Base-by-base conservation (phyloP, 768 basidiomycete genomes). In the Punctularia strigosozonata region DNA sequence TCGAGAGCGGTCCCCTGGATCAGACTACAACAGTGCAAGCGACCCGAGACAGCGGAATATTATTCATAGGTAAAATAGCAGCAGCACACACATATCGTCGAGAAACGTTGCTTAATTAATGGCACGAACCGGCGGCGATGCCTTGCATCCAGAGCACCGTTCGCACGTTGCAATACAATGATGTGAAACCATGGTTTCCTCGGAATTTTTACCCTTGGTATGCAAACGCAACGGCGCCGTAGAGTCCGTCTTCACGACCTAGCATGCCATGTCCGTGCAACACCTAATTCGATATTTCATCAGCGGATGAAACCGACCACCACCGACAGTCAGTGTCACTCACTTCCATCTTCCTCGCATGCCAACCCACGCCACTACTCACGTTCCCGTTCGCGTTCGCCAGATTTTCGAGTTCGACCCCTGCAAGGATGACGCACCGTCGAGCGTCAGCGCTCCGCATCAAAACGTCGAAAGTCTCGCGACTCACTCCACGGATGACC, bases 281-380 rank as follows among this genome's bases (percentile, higher is more conserved):
- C 18, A 97, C 25, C 41, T 37, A 31, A 3, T 15, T 15, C 8
- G 25, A 14, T 24, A 32, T 40, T 48, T 25, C 22, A 41, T 43
- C 22, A 45, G 41, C 21, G 24, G 22, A 14, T 10, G 19, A 20
- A 41, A 19, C 20, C 24, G 7, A 18, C 20, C 18, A 39, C 15
- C 24, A 43, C 14, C 15, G 36, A 35, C 31, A 5, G 44, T 14
- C 31, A 23, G 35, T 44, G 19, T n/a, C n/a, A 62, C 80, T 41
- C 50, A 88, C 86, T 75, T 95, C 91, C 87, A 95, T 90, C 63
- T 99, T 99, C 42, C 92, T 64, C 17, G 86, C 79, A 60, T 95
- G 90, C 91, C 92, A 98, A 1, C 94, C 94, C 4, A 94, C 75
- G 3, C 82, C 84, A 50, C 82, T 87, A 54, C 71, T 82, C n/a